A percentile compares a stretch with the other conserved stretches of the same genome.
These are phyloP conservation scores for Noccaea caerulescens DNA, from an alignment of 345 rosid genomes.

Conservation along the genomic window DNA sequence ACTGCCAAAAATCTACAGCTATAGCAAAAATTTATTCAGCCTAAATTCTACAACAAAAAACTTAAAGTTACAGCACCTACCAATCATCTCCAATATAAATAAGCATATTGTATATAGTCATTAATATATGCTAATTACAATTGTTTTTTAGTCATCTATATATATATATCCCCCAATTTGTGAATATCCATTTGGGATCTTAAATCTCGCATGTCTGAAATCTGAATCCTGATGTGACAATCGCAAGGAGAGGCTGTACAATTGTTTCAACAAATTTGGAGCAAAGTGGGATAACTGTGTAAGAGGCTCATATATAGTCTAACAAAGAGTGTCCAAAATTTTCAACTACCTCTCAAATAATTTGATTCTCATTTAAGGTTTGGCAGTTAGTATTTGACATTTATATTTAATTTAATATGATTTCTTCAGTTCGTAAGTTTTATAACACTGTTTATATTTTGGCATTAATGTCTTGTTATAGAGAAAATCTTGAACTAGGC, in stretches of 20 bases:
- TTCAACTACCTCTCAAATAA: slow-evolving; percentile 3
- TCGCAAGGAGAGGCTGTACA: slow-evolving; percentile 10
- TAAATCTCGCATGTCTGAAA: neutral
- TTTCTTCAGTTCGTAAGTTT: neutral
- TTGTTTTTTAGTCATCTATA: neutral
- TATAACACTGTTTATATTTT: neutral
- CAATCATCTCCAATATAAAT: too few relatives aligned
- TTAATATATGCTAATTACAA: too few relatives aligned
- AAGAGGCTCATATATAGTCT: neutral
- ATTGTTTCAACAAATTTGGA: neutral
- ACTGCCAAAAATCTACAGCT: too few relatives aligned
- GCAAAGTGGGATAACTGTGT: slow-evolving; percentile 27
- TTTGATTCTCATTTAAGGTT: neutral
- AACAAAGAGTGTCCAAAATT: neutral
- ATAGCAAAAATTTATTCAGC: too few relatives aligned
- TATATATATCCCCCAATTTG: neutral
- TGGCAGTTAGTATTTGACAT: neutral
- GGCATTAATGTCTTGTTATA: neutral
- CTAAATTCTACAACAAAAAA: too few relatives aligned
- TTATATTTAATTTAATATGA: neutral
- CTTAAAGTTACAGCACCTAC: too few relatives aligned
- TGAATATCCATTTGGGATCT: neutral
- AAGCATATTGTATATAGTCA: too few relatives aligned
- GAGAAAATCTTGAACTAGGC: neutral
- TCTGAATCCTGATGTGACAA: neutral